Base-by-base conservation (phyloP, 306 rosid species). In the Arachis hypogaea region DNA sequence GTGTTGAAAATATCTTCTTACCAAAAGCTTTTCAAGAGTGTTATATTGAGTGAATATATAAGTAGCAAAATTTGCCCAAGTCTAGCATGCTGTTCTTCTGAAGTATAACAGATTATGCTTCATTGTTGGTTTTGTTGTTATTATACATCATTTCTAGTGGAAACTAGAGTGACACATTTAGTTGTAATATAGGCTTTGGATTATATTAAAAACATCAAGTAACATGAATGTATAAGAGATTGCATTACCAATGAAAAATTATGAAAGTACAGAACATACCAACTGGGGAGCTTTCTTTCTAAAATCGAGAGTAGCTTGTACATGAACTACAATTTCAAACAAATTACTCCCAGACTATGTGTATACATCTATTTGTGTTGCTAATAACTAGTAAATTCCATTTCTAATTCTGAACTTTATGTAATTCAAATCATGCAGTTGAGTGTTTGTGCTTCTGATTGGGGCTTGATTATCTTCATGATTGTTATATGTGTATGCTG, bases 241-340 rank as follows among this genome's bases (percentile, higher is more conserved):
- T 46, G 51, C 12, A 10, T 10, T 10, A 46, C 51, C 12, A 46
- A 46, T 2, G 51, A 46, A 46, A 10, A 46, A 3, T 56, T 6
- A 22, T 28, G 41, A 10, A 70, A 50, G 47, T 33, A 29, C 29
- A 14, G 22, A 30, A 51, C 47, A 9, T 46, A 7, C 9, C 12
- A 2, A 4, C 16, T 6, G 71, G 30, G 59, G 18, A 38, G 28
- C 28, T 22, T 22, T 22, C 7, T n/a, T 68, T 59, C 52, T 55
- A 51, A 42, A 9, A 28, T 57, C 52, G 56, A 51, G n/a, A 6
- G 28, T 57, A 40, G 49, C 45, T 66, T 56, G 0, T 28, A 40
- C 46, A 43, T 28, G 41, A 59, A 42, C 66, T 54, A 61, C 10
- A 66, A 61, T 54, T 42, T 79, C 14, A 36, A 30, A 71, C 40